These are phyloP conservation scores for Pneumocystis murina DNA, from an alignment of 1,139 yeast genomes.

Conservation along the genomic window DNA sequence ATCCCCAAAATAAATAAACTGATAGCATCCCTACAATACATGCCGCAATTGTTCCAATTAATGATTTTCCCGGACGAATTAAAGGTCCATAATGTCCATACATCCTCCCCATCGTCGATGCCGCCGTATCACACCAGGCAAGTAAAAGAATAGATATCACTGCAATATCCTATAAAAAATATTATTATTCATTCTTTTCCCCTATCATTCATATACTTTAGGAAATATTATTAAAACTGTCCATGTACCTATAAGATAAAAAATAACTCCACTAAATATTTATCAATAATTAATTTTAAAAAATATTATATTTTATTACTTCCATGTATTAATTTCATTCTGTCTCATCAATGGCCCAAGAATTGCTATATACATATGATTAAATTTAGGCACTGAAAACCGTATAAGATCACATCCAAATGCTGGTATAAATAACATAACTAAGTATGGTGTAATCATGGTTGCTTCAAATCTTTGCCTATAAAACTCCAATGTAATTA, in stretches of 20 bases:
- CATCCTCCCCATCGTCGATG: slow-evolving; percentile 78
- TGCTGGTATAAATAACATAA: slow-evolving; percentile 39
- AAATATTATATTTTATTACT: slow-evolving; percentile 18
- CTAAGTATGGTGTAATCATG: slow-evolving; percentile 36
- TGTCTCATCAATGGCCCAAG: slow-evolving; percentile 79
- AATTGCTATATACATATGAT: slow-evolving; percentile 44
- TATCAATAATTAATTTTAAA: slow-evolving; percentile 29
- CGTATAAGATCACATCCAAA: slow-evolving; percentile 56
- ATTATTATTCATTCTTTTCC: neutral
- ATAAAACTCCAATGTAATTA: too few species aligned
- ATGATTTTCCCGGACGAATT: slow-evolving; percentile 54
- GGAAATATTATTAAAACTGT: slow-evolving; percentile 56
- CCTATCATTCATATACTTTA: slow-evolving; percentile 24
- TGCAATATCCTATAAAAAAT: slow-evolving; percentile 39
- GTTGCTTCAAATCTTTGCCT: neutral
- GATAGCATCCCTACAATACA: slow-evolving; percentile 55
- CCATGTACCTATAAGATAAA: slow-evolving; percentile 11
- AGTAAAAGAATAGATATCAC: slow-evolving; percentile 61
- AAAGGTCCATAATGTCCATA: slow-evolving; percentile 76
- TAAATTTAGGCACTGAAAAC: slow-evolving; percentile 44
- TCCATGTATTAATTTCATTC: slow-evolving; percentile 66
- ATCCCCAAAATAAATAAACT: slow-evolving; percentile 54
- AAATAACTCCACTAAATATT: slow-evolving; percentile 45
- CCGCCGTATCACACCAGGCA: slow-evolving; percentile 97
- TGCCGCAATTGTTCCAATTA: slow-evolving; percentile 85